Conservation (phyloP, 2,329 filamentous ascomycete genomes). For the Colletotrichum chlorophyti region DNA sequence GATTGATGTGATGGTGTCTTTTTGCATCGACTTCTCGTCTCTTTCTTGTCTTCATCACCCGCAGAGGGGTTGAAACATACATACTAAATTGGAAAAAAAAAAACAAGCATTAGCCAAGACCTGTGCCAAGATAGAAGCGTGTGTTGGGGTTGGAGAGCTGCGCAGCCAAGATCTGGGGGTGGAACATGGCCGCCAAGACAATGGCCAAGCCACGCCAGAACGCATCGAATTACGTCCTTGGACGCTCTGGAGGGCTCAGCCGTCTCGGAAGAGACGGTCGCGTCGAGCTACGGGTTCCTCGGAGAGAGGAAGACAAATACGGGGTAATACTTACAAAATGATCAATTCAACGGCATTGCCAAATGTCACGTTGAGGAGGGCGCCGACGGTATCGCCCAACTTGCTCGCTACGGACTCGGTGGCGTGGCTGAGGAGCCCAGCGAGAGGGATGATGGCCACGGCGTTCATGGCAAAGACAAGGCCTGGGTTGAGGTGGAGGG, state of each 20-base stretch:
- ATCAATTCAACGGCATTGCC: slow-evolving; percentile 83
- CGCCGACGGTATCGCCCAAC: slow-evolving; percentile 76
- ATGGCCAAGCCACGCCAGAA: slow-evolving; percentile 9
- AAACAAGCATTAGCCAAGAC: slow-evolving; percentile 22
- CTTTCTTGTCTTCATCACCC: slow-evolving; percentile 37
- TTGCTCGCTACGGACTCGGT: slow-evolving; percentile 77
- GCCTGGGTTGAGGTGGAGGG: slow-evolving; percentile 56
- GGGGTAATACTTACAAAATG: slow-evolving; percentile 64
- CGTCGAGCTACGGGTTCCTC: too few species aligned
- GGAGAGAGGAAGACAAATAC: neutral
- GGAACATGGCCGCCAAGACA: slow-evolving; percentile 19
- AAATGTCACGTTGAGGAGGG: slow-evolving; percentile 78
- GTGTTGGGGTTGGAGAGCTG: slow-evolving; percentile 6
- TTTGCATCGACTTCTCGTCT: slow-evolving; percentile 36
- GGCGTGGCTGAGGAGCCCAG: slow-evolving; percentile 74
- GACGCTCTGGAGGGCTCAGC: too few species aligned
- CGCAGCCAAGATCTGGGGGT: slow-evolving; percentile 21
- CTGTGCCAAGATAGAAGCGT: slow-evolving; percentile 10
- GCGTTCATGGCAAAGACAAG: slow-evolving; percentile 78
- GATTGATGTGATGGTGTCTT: slow-evolving; percentile 58
- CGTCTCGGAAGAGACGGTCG: neutral
- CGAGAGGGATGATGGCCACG: slow-evolving; percentile 77
- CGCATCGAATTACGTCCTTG: neutral
- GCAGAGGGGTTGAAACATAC: slow-evolving; percentile 53
- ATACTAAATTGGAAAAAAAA: slow-evolving; percentile 46